Percentiles rank a stretch among this genome's conserved stretches.
These are phyloP conservation scores for Dichotomocladium elegans DNA, from an alignment of 371 early-diverging fungal species.

Conservation along the genomic window DNA sequence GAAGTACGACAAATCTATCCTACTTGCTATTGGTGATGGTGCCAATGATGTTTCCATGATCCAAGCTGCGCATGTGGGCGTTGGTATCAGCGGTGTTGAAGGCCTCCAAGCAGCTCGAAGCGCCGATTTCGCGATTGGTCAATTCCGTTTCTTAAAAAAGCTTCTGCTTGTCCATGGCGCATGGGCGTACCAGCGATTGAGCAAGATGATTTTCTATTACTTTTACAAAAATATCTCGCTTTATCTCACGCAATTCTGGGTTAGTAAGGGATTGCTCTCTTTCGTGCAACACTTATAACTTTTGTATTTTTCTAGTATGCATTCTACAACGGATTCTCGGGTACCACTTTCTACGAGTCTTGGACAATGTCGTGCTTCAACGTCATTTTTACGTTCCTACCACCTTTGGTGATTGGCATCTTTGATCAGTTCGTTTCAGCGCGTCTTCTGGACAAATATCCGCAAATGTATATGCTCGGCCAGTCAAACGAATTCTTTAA, in stretches of 20 bases:
- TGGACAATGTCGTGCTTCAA: conserved; percentile 92
- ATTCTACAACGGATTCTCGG: conserved; percentile 85
- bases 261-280: too few species aligned
- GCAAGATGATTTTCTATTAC: conserved; percentile 84
- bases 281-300: background rate
- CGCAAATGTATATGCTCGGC: conserved; percentile 93
- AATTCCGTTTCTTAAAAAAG: conserved; percentile 87
- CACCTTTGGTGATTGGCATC: conserved; percentile 86
- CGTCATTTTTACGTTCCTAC: conserved; percentile 85
- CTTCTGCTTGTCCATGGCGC: conserved; percentile 91
- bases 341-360: conserved; percentile 89
- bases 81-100: conserved; percentile 97
- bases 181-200: conserved; percentile 89
- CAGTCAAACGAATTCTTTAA: conserved; percentile 91
- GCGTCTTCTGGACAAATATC: conserved; percentile 91
- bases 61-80: conserved; percentile 93
- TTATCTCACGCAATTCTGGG: conserved; percentile 97
- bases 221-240: conserved; percentile 97
- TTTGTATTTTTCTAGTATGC: conserved; percentile 53
- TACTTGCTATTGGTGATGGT: conserved; percentile 95
- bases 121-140: conserved; percentile 94
- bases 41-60: conserved; percentile 99
- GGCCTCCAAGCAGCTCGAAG: conserved; percentile 96
- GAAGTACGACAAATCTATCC: conserved; percentile 66
- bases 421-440: conserved; percentile 93